Evolutionary conservation across 805 yeast species (phyloP), one percentile per base, ranked within the genome.

Genomic region (Candida adriatica): DNA sequence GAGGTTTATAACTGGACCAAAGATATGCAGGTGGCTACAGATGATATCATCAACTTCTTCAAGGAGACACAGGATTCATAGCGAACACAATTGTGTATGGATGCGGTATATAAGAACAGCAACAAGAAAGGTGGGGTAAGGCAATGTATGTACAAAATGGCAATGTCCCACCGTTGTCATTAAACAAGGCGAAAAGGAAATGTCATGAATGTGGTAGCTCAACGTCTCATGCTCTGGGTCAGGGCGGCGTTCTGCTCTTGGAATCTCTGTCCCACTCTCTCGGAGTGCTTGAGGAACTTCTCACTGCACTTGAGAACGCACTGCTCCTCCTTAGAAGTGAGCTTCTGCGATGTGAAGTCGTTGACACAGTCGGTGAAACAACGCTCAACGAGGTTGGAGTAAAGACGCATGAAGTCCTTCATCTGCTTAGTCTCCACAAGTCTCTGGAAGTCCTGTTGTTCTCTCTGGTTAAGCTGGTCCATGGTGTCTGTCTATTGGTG

Each of bases 281-380:
- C 98, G 61, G 90, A 78, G 70, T 90, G 97, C 61, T 92, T 92
- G 68, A 92, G 73, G 75, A 92, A 92, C 70, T 92, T 92, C 63
- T 90, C 97, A 30, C 96, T 81, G 61, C 99, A 92, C 62, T 82
- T 83, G 69, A 75, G 68, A 41, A 92, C 74, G 66, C 99, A 92
- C 16, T 76, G 53, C 45, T 76, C 77, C 62, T 92, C 99, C 68
- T 82, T 85, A 52, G 76, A 60, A 41, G 95, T 79, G 56, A 92
- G 73, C 55, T 77, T 75, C 56, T 80, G 78, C 26, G 97, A 86
- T 37, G 99, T 92, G 76, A 92, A 90, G 61, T 92, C 98, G 60
- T 88, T 90, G 57, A 92, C 96, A 68, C 99, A 92, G 66, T 92
- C 97, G 39, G 76, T 75, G 69, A 92, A 92, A 69, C 99, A 92